A percentile compares a stretch with the other conserved stretches of the same genome.
Evolutionary conservation across 2,329 filamentous ascomycete species (phyloP).

Genomic region (Falciphora oryzae): DNA sequence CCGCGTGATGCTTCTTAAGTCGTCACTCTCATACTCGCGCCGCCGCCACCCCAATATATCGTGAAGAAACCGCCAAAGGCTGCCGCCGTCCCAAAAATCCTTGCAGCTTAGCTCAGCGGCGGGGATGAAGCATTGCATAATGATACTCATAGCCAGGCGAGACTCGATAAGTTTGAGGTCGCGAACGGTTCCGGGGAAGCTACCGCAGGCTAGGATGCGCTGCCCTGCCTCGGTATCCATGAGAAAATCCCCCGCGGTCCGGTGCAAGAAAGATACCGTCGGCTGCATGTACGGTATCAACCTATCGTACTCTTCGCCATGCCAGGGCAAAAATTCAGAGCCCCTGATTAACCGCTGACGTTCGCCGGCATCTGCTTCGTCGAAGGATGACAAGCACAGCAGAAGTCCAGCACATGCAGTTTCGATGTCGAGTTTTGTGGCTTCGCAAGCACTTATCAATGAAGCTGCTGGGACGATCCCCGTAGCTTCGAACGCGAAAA

Average conservation of each 20-base stretch:
- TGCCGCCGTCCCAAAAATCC: too few species aligned
- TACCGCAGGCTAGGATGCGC: neutral
- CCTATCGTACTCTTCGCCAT: neutral
- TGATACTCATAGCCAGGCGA: neutral
- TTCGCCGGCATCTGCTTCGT: neutral
- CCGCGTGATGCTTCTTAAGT: neutral
- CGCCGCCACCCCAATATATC: too few species aligned
- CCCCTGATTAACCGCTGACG: too few species aligned
- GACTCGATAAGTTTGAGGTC: neutral
- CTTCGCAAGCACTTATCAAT: neutral
- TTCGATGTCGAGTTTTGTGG: conserved; percentile 1
- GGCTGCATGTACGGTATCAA: neutral
- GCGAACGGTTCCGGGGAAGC: too few species aligned
- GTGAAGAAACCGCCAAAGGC: too few species aligned
- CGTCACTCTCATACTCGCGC: accelerated
- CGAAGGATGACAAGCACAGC: neutral
- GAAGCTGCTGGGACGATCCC: neutral
- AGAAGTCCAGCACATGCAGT: conserved; percentile 3
- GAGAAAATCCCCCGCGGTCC: conserved; percentile 5
- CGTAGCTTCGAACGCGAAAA: neutral
- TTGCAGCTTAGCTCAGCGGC: too few species aligned
- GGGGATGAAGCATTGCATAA: too few species aligned
- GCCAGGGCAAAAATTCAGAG: neutral
- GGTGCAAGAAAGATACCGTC: neutral
- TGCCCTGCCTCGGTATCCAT: neutral